phyloP scores from a whole-genome alignment of 768 basidiomycete genomes.

The Gelatoporia subvermispora region DNA sequence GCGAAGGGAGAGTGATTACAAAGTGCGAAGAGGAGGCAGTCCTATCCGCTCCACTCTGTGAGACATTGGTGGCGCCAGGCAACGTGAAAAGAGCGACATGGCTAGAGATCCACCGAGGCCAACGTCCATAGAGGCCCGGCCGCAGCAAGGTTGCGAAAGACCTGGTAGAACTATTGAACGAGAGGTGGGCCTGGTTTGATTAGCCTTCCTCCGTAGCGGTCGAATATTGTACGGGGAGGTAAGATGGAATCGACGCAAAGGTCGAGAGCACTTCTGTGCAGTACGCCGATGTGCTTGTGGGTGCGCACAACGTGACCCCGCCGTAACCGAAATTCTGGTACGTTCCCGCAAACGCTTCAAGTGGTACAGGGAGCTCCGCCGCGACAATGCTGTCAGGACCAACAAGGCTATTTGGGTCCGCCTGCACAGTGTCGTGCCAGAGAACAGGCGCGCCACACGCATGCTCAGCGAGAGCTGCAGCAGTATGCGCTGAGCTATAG shows the following conservation, averaged over 20 bases:
- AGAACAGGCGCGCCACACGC: too few species aligned
- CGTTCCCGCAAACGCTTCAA: slow-evolving; percentile 28
- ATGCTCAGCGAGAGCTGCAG: too few species aligned
- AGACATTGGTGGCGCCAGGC: slow-evolving; percentile 27
- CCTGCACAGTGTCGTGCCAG: too few species aligned
- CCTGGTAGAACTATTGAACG: background rate
- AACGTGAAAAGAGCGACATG: slow-evolving; percentile 16
- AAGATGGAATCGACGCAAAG: slow-evolving; percentile 24
- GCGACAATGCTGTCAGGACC: too few species aligned
- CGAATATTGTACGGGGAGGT: background rate
- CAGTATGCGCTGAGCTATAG: background rate
- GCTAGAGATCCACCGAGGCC: background rate
- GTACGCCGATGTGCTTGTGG: slow-evolving; percentile 15
- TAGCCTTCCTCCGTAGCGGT: slow-evolving; percentile 27
- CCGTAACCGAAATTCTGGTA: slow-evolving; percentile 36
- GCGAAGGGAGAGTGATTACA: slow-evolving; percentile 13
- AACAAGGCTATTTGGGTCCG: too few species aligned
- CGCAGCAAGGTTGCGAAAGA: background rate
- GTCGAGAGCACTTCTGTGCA: slow-evolving; percentile 21
- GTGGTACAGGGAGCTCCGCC: background rate
- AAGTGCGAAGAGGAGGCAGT: slow-evolving; percentile 12
- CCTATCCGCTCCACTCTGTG: slow-evolving; percentile 7
- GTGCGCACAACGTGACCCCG: slow-evolving; percentile 30
- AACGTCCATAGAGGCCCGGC: background rate
- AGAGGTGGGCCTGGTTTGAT: slow-evolving; percentile 16